Evolutionary conservation across 768 basidiomycete species (phyloP).

Genomic region (Boletus barrowsii): DNA sequence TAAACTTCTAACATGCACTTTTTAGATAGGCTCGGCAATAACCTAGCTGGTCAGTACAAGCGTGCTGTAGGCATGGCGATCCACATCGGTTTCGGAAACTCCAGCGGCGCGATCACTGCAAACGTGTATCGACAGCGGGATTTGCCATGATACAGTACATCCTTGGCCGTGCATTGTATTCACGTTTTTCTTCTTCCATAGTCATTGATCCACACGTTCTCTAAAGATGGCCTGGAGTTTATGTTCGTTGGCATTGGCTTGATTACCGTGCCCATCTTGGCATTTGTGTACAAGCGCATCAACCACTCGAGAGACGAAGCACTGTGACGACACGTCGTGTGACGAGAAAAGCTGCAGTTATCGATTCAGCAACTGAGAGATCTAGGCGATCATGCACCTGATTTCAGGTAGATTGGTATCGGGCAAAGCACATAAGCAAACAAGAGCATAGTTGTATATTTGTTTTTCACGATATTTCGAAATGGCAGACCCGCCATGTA

Average conservation of each 20-base stretch:
- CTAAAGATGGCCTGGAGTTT: slow-evolving; percentile 55
- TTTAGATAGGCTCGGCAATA: slow-evolving; percentile 50
- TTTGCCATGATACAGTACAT: slow-evolving; percentile 57
- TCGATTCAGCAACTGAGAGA: slow-evolving; percentile 24
- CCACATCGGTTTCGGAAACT: slow-evolving; percentile 53
- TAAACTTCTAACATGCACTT: too few relatives aligned
- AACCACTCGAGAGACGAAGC: slow-evolving; percentile 48
- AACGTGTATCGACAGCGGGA: slow-evolving; percentile 62
- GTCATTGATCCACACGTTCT: background rate
- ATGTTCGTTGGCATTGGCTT: slow-evolving; percentile 70
- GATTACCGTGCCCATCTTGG: slow-evolving; percentile 46
- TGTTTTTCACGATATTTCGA: too few relatives aligned
- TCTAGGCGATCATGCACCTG: slow-evolving; percentile 60
- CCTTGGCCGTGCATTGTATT: slow-evolving; percentile 51
- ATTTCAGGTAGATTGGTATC: slow-evolving; percentile 68
- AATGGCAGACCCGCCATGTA: too few relatives aligned
- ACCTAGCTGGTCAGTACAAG: slow-evolving; percentile 67
- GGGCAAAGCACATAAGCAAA: too few relatives aligned
- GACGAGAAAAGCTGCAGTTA: slow-evolving; percentile 16
- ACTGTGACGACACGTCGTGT: slow-evolving; percentile 6
- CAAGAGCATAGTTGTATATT: too few relatives aligned
- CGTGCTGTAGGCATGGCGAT: slow-evolving; percentile 66
- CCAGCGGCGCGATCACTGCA: slow-evolving; percentile 59
- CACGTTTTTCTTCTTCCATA: too few relatives aligned
- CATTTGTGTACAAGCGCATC: slow-evolving; percentile 51